phyloP scores from a whole-genome alignment of 2,329 filamentous ascomycete species.

The Botryotinia narcissicola region DNA sequence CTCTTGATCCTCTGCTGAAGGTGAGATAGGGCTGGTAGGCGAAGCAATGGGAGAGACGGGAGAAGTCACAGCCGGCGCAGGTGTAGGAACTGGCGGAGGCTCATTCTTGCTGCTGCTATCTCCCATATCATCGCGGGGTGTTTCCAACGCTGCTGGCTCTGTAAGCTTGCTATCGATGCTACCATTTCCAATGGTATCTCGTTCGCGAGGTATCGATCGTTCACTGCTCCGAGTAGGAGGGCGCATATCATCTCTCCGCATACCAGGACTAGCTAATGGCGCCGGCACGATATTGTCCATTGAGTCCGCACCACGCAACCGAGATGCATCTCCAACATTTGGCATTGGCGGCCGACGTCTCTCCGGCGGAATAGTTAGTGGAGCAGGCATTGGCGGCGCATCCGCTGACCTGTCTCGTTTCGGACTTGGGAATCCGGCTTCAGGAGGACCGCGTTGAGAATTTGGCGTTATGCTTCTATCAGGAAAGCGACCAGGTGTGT shows the following conservation, averaged over 20 bases:
- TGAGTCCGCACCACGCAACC: conserved; percentile 30
- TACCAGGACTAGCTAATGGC: conserved; percentile 40
- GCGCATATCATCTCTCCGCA: conserved; percentile 38
- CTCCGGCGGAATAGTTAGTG: conserved; percentile 36
- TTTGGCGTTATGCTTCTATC: conserved; percentile 35
- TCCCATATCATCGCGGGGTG: not conserved
- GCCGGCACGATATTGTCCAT: conserved; percentile 39
- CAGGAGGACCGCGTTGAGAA: conserved; percentile 36
- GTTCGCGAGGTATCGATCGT: conserved; percentile 28
- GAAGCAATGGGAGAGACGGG: conserved; percentile 20
- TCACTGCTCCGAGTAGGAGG: conserved; percentile 39
- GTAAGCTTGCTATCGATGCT: conserved; percentile 11
- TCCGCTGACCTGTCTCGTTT: conserved; percentile 29
- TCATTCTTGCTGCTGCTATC: conserved; percentile 9
- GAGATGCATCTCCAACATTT: conserved; percentile 34
- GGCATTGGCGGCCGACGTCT: conserved; percentile 39
- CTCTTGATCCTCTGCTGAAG: conserved; percentile 25
- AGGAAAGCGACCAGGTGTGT: conserved; percentile 35
- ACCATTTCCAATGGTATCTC: conserved; percentile 20
- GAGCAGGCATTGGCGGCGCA: conserved; percentile 35
- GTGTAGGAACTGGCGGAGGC: not conserved
- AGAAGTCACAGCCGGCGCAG: conserved; percentile 14
- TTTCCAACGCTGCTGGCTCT: conserved; percentile 14
- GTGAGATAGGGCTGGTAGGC: conserved; percentile 16
- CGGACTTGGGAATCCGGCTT: conserved; percentile 28